Evolutionary conservation across 495 filamentous ascomycete species (phyloP).

Genomic region (Neurospora tetrasperma): DNA sequence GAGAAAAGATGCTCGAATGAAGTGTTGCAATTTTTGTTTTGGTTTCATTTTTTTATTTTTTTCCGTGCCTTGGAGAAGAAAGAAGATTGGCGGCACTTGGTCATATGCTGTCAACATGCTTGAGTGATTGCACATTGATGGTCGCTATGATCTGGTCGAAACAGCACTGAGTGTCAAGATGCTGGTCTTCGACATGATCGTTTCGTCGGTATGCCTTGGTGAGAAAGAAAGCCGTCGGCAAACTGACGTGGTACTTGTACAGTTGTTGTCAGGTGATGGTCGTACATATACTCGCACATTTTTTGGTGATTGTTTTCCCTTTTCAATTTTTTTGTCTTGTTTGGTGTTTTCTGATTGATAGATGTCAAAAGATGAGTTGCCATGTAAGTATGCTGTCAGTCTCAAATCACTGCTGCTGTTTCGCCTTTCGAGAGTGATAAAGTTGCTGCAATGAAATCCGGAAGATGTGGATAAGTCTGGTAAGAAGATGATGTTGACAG

Average conservation of each 20-base stretch:
- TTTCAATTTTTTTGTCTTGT: background rate
- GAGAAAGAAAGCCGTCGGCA: background rate
- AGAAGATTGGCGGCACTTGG: background rate
- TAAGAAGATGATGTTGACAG: background rate
- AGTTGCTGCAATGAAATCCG: background rate
- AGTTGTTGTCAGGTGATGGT: background rate
- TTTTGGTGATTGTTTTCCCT: constrained; percentile 1
- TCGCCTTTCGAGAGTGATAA: background rate
- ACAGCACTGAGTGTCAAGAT: background rate
- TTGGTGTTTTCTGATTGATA: background rate
- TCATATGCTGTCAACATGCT: background rate
- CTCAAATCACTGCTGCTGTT: background rate
- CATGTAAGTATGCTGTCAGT: background rate
- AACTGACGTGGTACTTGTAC: background rate
- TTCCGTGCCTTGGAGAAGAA: background rate
- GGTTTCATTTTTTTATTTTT: background rate
- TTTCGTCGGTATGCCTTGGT: background rate
- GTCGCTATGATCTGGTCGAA: background rate
- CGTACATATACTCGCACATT: background rate
- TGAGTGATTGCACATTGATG: background rate
- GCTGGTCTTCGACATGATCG: background rate
- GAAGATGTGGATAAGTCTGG: background rate
- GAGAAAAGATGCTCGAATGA: background rate
- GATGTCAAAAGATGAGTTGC: background rate
- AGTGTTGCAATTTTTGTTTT: background rate